A percentile compares a stretch with the other conserved stretches of the same genome.
Conservation (phyloP, 2,329 filamentous ascomycete genomes). For the Thelonectria blattea region DNA sequence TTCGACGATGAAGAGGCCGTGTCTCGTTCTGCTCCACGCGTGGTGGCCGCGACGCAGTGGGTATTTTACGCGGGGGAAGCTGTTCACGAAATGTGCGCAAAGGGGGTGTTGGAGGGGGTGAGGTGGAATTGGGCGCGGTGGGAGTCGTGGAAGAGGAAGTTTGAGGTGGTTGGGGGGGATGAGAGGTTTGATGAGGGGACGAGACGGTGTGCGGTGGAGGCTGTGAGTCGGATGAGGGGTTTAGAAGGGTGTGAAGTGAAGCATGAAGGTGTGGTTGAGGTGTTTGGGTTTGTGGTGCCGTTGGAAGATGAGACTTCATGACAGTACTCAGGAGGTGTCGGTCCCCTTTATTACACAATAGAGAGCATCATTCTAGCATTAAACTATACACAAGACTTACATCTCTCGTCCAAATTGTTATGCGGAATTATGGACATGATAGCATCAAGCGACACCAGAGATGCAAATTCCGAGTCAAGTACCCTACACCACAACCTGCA, state of each 20-base stretch:
- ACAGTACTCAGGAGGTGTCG: neutral
- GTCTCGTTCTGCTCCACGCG: too few species aligned
- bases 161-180: neutral
- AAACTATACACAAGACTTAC: too few species aligned
- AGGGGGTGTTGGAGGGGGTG: too few species aligned
- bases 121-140: too few species aligned
- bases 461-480: too few species aligned
- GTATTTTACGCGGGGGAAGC: too few species aligned
- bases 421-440: neutral
- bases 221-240: neutral
- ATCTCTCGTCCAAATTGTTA: neutral
- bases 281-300: neutral
- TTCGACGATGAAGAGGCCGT: too few species aligned
- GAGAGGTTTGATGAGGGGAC: neutral
- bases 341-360: too few species aligned
- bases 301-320: neutral
- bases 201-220: neutral
- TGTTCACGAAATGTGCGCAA: too few species aligned
- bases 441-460: neutral
- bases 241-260: neutral
- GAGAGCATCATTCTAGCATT: too few species aligned
- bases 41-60: too few species aligned
- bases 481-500: too few species aligned
- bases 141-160: neutral
- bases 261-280: neutral